Evolutionary conservation across 805 yeast species (phyloP), one percentile per base, ranked within the genome.

Genomic region (Wickerhamiella brachini): DNA sequence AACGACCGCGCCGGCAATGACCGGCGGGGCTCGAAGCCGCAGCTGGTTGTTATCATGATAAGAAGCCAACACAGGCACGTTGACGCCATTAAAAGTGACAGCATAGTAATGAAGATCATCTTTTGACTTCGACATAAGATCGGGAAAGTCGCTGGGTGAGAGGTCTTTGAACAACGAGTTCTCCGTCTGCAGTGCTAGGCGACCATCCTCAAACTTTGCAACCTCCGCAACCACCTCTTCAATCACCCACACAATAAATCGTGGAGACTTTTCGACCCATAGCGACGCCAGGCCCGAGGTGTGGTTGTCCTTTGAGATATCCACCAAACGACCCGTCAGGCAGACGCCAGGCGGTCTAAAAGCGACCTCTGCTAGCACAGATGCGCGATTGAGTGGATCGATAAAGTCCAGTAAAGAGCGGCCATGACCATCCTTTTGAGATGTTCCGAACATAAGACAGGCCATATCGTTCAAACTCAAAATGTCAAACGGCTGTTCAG

Each of bases 391-490:
- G 38, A 42, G n/a, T 6, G 49, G 53, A 1, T 53, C 18, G 17
- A 68, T 79, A 56, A 87, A 72, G 65, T 85, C 95, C 69, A 86
- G 71, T 37, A 89, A 70, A 0, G 86, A 78, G 48, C 82, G 65
- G 17, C 81, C 72, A 38, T 75, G 74, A 37, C 87, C 70, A 26
- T 80, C 80, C 38, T 71, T 72, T 60, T 80, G 78, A 45, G 86
- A 79, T 3, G 85, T 78, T 17, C 96, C 96, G 67, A 89, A 85
- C 70, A 85, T 79, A 53, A 87, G 71, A 61, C 95, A 85, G 0
- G 95, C 95, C 56, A 88, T 71, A 66, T 89, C 97, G 63, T 90
- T 89, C 15, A 94, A 87, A 6, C 94, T 89, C 59, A 78, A 78
- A 48, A 89, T 75, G 24, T 71, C 68, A 89, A 93, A 89, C 0